Evolutionary conservation across 2,329 filamentous ascomycete species (phyloP), one percentile per base, ranked within the genome.

Genomic region (Daldinia sp.): DNA sequence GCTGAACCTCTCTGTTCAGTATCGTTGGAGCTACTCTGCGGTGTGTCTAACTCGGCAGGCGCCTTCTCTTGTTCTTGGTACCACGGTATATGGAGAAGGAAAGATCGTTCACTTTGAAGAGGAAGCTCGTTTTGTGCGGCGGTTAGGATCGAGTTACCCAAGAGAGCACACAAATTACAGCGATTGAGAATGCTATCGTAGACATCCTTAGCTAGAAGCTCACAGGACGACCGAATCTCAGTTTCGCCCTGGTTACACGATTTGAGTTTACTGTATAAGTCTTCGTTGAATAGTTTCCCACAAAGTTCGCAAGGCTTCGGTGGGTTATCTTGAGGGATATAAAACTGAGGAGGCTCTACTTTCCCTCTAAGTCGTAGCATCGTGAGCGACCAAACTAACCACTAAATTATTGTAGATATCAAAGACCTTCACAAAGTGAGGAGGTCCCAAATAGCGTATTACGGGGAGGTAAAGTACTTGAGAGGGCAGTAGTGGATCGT

Each of bases 11-110:
- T 49, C 13, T 48, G 30, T 15, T 7, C 13, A 17, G 32, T 6
- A 34, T 35, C 15, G 5, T 35, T 3, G 30, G 23, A 11, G 34
- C 49, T 17, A 30, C 23, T 43, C 23, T 30, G 23, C 17, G 34
- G 39, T 17, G 4, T 10, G 21, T 7, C 21, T 17, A 6, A 23
- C 4, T n/a, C n/a, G 11, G 34, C 7, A 7, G 21, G 15, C 13
- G 52, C 37, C 23, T 23, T 17, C 32, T 49, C 35, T 15, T 49
- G 43, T 17, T 15, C 39, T 17, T 49, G 41, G 43, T 57, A 57
- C 53, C 53, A 57, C 19, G 53, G 53, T 57, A 57, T 57, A 25
- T 57, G 27, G 32, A 45, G 53, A 17, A 19, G 25, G 25, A 39
- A 57, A 11, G 53, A 27, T 32, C 47, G 34, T 32, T 49, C 53